Percentiles rank a stretch among this genome's conserved stretches.
phyloP scores from a whole-genome alignment of 2,329 filamentous ascomycete species.

The Paecilomyces dactylethromorphus region DNA sequence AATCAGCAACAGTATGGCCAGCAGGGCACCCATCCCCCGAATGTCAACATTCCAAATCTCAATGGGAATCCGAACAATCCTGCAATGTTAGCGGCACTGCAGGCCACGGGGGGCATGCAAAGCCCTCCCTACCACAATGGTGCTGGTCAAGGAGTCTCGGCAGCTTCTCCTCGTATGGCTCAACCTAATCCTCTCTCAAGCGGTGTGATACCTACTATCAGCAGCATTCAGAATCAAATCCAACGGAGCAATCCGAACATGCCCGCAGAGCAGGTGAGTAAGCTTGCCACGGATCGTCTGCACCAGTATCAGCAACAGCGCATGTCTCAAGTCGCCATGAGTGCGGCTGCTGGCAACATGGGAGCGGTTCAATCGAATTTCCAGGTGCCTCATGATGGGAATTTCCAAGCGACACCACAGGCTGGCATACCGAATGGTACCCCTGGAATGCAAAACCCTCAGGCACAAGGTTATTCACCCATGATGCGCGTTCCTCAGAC shows the following conservation, averaged over 20 bases:
- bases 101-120: constrained; percentile 34
- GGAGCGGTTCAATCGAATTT: constrained; percentile 34
- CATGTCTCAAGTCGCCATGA: constrained; percentile 47
- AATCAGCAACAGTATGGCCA: constrained; percentile 34
- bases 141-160: constrained; percentile 33
- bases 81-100: constrained; percentile 39
- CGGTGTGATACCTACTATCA: constrained; percentile 50
- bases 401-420: constrained; percentile 27
- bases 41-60: constrained; percentile 35
- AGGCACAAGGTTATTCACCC: constrained; percentile 47
- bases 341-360: constrained; percentile 44
- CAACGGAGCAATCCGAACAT: constrained; percentile 46
- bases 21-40: constrained; percentile 40
- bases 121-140: constrained; percentile 38
- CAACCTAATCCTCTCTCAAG: constrained; percentile 46
- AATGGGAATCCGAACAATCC: constrained; percentile 35
- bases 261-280: constrained; percentile 48
- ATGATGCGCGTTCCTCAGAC: constrained; percentile 47
- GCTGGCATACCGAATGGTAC: constrained; percentile 25
- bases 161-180: constrained; percentile 41
- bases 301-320: constrained; percentile 41
- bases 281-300: constrained; percentile 47
- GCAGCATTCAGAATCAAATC: constrained; percentile 47
- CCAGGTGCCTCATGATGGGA: constrained; percentile 32
- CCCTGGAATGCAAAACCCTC: constrained; percentile 37